phyloP scores from a whole-genome alignment of 2,329 filamentous ascomycete species.

The Pseudogymnoascus sp. region DNA sequence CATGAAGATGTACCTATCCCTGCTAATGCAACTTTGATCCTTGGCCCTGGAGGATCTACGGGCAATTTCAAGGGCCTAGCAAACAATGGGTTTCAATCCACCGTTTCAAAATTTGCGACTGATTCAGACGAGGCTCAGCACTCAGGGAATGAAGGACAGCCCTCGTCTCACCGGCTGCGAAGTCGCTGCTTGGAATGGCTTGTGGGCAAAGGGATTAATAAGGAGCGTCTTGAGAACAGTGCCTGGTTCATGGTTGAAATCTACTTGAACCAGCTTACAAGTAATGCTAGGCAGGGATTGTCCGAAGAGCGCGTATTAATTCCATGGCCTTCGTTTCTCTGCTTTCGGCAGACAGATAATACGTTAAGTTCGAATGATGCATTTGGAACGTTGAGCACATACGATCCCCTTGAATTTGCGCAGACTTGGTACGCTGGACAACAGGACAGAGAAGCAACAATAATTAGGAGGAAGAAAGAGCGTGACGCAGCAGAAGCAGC shows the following conservation, averaged over 20 bases:
- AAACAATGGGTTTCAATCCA: neutral
- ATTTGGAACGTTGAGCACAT: neutral
- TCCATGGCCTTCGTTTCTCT: slow-evolving; percentile 29
- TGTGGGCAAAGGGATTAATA: slow-evolving; percentile 25
- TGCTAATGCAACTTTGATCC: slow-evolving; percentile 20
- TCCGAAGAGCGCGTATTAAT: slow-evolving; percentile 22
- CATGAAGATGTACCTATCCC: slow-evolving; percentile 1
- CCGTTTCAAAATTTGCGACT: neutral
- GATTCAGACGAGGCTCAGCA: neutral
- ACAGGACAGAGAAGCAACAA: slow-evolving; percentile 37
- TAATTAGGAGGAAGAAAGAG: slow-evolving; percentile 45
- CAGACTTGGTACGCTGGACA: slow-evolving; percentile 31
- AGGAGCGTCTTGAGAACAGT: slow-evolving; percentile 22
- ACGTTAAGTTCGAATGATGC: neutral
- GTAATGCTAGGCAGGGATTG: neutral
- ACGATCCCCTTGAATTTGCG: slow-evolving; percentile 32
- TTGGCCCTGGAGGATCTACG: slow-evolving; percentile 23
- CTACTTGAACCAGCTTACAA: neutral
- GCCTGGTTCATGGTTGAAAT: slow-evolving; percentile 30
- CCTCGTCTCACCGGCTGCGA: neutral
- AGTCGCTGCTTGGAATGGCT: slow-evolving; percentile 28
- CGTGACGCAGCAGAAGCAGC: slow-evolving; percentile 34
- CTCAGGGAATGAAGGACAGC: neutral
- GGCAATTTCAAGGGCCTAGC: neutral
- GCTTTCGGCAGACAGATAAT: slow-evolving; percentile 24